Conservation (phyloP, 306 rosid genomes). For the Acacia melanoxylon region DNA sequence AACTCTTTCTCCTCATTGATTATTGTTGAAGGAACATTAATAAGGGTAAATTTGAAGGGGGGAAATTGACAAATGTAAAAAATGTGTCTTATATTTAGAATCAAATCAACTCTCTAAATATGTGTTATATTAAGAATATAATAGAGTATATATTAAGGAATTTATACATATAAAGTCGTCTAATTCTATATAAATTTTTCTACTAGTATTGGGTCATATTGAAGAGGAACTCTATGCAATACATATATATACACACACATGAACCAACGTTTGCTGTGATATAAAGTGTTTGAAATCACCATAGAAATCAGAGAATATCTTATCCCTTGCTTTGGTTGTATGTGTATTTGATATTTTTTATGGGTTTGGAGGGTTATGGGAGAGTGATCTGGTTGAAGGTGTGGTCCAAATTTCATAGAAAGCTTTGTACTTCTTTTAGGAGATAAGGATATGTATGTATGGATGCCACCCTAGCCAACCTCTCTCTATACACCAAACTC, state of each 20-base stretch:
- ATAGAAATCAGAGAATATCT: neutral
- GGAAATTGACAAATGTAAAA: too few species aligned
- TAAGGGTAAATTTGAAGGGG: too few species aligned
- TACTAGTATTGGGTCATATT: neutral
- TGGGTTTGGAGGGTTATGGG: constrained; percentile 5
- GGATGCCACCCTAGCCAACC: constrained; percentile 28
- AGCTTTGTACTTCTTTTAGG: constrained; percentile 8
- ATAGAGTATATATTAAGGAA: neutral
- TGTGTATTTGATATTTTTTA: constrained; percentile 5
- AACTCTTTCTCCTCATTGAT: accelerated
- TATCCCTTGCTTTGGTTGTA: neutral
- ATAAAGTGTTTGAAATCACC: neutral
- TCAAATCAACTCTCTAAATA: too few species aligned
- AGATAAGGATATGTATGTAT: constrained; percentile 36
- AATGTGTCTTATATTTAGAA: too few species aligned
- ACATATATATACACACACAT: neutral
- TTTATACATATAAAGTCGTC: neutral
- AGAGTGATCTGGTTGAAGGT: constrained; percentile 13
- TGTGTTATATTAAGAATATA: too few species aligned
- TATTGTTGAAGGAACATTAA: too few species aligned
- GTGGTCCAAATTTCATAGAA: constrained; percentile 27
- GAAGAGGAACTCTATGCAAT: neutral
- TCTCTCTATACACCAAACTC: neutral
- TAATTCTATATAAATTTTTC: neutral
- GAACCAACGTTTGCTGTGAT: neutral